These are phyloP conservation scores for Coprinopsis sp. DNA, from an alignment of 768 basidiomycete genomes.

Conservation along the genomic window DNA sequence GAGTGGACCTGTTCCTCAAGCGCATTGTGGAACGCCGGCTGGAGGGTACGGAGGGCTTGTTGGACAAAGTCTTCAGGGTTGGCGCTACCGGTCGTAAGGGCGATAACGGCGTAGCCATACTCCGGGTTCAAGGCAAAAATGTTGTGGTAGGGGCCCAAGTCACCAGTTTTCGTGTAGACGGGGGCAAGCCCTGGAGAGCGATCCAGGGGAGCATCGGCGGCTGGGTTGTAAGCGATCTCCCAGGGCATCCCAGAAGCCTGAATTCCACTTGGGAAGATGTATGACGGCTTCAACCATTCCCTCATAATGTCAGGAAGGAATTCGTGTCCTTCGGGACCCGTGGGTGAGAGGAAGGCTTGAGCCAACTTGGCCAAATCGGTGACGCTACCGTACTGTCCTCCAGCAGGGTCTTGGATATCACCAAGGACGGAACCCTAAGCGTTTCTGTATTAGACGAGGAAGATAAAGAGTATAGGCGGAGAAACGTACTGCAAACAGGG, in stretches of 20 bases:
- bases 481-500: slow-evolving; percentile 27
- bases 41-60: too few species aligned
- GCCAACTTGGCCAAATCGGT: slow-evolving; percentile 35
- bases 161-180: too few species aligned
- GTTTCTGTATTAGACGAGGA: neutral
- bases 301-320: too few species aligned
- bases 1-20: too few species aligned
- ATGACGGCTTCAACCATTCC: too few species aligned
- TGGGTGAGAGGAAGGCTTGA: too few species aligned
- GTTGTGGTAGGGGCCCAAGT: too few species aligned
- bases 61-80: slow-evolving; percentile 27
- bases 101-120: too few species aligned
- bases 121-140: too few species aligned
- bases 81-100: slow-evolving; percentile 33
- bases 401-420: slow-evolving; percentile 39
- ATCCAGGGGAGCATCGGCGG: slow-evolving; percentile 32
- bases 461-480: neutral
- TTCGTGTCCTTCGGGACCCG: too few species aligned
- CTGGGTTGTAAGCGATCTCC: slow-evolving; percentile 27
- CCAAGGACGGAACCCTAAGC: slow-evolving; percentile 34
- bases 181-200: too few species aligned
- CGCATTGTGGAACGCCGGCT: too few species aligned
- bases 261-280: slow-evolving; percentile 27
- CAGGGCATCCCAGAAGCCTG: slow-evolving; percentile 39
- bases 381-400: slow-evolving; percentile 49